These are phyloP conservation scores for Mucor circinelloides DNA, from an alignment of 371 early-diverging fungal species.

Conservation along the genomic window DNA sequence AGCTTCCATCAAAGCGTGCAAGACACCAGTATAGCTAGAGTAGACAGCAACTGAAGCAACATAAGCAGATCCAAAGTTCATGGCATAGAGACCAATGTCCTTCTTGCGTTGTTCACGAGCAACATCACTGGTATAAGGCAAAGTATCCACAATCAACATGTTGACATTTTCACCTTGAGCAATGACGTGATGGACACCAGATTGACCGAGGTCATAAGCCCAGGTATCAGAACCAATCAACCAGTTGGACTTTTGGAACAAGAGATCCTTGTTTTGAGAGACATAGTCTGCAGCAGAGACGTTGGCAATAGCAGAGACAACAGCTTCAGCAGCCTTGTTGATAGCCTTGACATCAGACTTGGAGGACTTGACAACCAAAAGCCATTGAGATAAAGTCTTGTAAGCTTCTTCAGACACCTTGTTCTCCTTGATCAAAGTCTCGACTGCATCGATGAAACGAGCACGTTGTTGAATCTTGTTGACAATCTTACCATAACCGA, in stretches of 20 bases:
- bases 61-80: constrained; percentile 88
- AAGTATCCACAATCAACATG: constrained; percentile 85
- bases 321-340: constrained; percentile 40
- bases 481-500: constrained; percentile 80
- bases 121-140: constrained; percentile 63
- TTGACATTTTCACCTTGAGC: constrained; percentile 85
- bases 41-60: constrained; percentile 91
- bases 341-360: constrained; percentile 49
- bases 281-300: constrained; percentile 37
- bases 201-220: constrained; percentile 85
- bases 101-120: constrained; percentile 82
- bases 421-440: constrained; percentile 56
- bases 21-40: constrained; percentile 84
- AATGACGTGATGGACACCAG: constrained; percentile 90
- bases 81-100: constrained; percentile 92
- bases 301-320: constrained; percentile 33
- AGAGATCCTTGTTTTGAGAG: constrained; percentile 41
- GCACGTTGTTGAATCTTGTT: constrained; percentile 72
- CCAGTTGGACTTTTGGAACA: constrained; percentile 77
- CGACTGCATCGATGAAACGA: constrained; percentile 66
- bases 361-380: constrained; percentile 62
- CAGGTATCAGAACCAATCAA: constrained; percentile 86
- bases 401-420: constrained; percentile 57
- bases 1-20: constrained; percentile 88
- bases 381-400: constrained; percentile 68